phyloP scores from a whole-genome alignment of 352 stramenopile genomes.

The Chrysophaeum taylorii region DNA sequence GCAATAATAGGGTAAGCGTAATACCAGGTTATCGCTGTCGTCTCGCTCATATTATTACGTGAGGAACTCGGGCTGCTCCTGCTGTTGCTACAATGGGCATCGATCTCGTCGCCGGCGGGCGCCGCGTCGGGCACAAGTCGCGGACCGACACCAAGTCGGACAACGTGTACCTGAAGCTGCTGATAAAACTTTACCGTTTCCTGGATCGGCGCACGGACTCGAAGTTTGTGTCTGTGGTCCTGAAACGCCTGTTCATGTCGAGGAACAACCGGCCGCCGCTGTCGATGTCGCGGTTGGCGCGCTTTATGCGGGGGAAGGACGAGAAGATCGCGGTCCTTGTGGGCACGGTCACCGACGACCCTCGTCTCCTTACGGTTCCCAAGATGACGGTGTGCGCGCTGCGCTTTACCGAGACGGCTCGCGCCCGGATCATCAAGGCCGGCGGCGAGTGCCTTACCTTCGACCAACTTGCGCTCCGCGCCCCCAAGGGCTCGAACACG shows the following conservation, averaged over 20 bases:
- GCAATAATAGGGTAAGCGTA: too few species aligned
- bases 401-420: constrained; percentile 91
- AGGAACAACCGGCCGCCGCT: constrained; percentile 97
- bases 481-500: constrained; percentile 93
- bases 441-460: constrained; percentile 98
- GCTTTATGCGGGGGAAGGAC: constrained; percentile 98
- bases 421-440: constrained; percentile 90
- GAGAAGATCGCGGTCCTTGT: constrained; percentile 96
- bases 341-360: constrained; percentile 96
- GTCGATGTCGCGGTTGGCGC: constrained; percentile 82
- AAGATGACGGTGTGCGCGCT: constrained; percentile 92
- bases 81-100: constrained; percentile 74
- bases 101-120: constrained; percentile 96
- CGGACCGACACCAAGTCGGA: constrained; percentile 93
- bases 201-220: constrained; percentile 91
- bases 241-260: constrained; percentile 97
- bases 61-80: too few species aligned
- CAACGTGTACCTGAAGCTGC: constrained; percentile 97
- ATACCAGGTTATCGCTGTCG: too few species aligned
- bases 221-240: constrained; percentile 95
- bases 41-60: too few species aligned
- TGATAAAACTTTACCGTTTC: constrained; percentile 91
- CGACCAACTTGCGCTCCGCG: constrained; percentile 94
- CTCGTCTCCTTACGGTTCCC: constrained; percentile 87
- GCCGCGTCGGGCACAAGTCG: constrained; percentile 92